These are phyloP conservation scores for Fusarium buxicola DNA, from an alignment of 2,329 filamentous ascomycete genomes.

Conservation along the genomic window DNA sequence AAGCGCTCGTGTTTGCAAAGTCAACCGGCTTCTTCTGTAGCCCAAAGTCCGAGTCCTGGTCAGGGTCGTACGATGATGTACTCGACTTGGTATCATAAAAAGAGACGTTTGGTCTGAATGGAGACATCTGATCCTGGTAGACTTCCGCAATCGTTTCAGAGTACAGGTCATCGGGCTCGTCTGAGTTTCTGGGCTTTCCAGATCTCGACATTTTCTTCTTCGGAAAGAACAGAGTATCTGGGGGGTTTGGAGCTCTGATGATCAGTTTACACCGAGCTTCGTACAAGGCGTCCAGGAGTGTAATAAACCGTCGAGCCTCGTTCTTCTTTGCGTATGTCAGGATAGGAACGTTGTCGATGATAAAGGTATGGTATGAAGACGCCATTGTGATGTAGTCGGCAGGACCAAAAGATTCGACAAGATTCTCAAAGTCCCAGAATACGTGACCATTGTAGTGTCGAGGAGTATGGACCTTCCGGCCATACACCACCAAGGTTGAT, in stretches of 20 bases:
- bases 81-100: conserved; percentile 65
- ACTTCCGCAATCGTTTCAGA: conserved; percentile 69
- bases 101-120: conserved; percentile 83
- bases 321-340: conserved; percentile 78
- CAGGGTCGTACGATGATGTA: conserved; percentile 64
- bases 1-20: conserved; percentile 74
- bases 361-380: conserved; percentile 81
- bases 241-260: conserved; percentile 73
- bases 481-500: conserved; percentile 67
- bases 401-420: conserved; percentile 77
- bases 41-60: conserved; percentile 68
- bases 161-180: conserved; percentile 53
- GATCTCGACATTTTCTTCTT: conserved; percentile 55
- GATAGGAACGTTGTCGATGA: conserved; percentile 76
- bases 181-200: conserved; percentile 12
- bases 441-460: conserved; percentile 67
- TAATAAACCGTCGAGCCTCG: conserved; percentile 84
- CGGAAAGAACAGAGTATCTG: conserved; percentile 83
- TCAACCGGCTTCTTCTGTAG: conserved; percentile 60
- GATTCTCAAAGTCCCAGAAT: conserved; percentile 74
- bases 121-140: conserved; percentile 80
- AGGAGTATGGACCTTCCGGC: conserved; percentile 70
- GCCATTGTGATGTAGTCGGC: conserved; percentile 87
- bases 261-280: conserved; percentile 83
- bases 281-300: conserved; percentile 82